phyloP scores from a whole-genome alignment of 164 flowering plant genomes.

The Pachysandra terminalis region DNA sequence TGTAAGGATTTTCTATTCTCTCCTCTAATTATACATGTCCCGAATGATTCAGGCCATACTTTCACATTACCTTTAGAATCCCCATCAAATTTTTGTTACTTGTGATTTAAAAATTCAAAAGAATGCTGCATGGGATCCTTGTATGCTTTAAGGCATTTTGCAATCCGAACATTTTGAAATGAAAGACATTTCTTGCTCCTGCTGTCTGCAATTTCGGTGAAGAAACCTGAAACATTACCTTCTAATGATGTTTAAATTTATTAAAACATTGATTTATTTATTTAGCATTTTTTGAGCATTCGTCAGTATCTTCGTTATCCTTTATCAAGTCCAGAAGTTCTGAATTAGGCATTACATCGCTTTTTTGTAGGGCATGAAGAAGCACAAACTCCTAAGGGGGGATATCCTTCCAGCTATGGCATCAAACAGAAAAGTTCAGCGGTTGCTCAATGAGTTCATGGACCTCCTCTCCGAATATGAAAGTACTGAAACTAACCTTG shows the following conservation, averaged over 20 bases:
- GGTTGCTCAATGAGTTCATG: constrained; percentile 89
- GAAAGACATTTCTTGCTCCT: too few species aligned
- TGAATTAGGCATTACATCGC: background rate
- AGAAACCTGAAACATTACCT: too few species aligned
- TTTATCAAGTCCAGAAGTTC: background rate
- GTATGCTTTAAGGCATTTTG: too few species aligned
- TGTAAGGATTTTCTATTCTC: constrained; percentile 37
- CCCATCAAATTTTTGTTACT: too few species aligned
- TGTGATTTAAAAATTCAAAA: too few species aligned
- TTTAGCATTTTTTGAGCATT: too few species aligned
- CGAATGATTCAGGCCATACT: background rate
- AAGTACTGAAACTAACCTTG: constrained; percentile 35
- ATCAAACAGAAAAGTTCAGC: constrained; percentile 89
- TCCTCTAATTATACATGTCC: background rate
- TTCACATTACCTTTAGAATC: background rate
- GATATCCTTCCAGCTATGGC: constrained; percentile 99
- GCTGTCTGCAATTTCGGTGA: too few species aligned
- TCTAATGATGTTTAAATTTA: too few species aligned
- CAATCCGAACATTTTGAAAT: too few species aligned
- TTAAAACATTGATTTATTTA: too few species aligned
- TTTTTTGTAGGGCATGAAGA: constrained; percentile 74
- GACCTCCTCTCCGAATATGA: constrained; percentile 88
- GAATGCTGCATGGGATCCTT: too few species aligned
- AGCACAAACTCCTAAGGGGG: constrained; percentile 81
- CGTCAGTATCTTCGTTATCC: too few species aligned